Base-by-base conservation (phyloP, 352 stramenopile genomes). In the Phytopythium chamaehyphon region DNA sequence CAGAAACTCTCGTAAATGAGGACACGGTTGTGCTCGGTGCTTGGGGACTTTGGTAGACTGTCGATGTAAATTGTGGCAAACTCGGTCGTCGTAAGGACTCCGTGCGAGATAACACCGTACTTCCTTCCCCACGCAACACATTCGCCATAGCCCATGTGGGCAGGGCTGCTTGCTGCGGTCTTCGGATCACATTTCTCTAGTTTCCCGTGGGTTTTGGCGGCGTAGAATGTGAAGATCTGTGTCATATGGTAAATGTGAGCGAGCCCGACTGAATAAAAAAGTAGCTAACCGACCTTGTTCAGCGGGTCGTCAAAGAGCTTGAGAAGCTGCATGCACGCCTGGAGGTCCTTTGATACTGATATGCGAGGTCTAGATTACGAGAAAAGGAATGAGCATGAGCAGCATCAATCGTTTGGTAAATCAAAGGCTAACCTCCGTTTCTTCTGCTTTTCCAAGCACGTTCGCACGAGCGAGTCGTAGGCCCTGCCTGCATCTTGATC, bases 31-130 rank as follows among this genome's bases (percentile, higher is more conserved):
- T 69, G 69, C 54, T 90, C 75, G 22, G 76, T 64, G n/a, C 45
- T 37, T 1, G 72, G 74, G 0, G 59, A 51, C 50, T 88, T 90
- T 12, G 65, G 50, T 15, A 93, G 66, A 47, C 76, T 83, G 61
- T 90, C 82, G 53, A 90, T 83, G 60, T 90, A 93, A 19, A 83
- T 65, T 2, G 59, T 71, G 24, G 79, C 70, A 47, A 90, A 93
- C 61, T 89, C 77, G 54, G 79, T 90, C 43, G 79, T 88, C 10
- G 77, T 90, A 38, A 93, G 56, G 35, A 89, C 78, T 1, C 78
- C 74, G 47, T 86, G 75, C 12, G 75, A 70, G n/a, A 90, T 89
- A 47, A 93, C 64, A 22, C 79, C 82, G 55, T 90, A 93, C 54
- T 73, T 83, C 28, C 79, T 73, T 1, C 69, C 71, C 46, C 86